These are phyloP conservation scores for Lepidium africanum DNA, from an alignment of 345 rosid species.

Conservation along the genomic window DNA sequence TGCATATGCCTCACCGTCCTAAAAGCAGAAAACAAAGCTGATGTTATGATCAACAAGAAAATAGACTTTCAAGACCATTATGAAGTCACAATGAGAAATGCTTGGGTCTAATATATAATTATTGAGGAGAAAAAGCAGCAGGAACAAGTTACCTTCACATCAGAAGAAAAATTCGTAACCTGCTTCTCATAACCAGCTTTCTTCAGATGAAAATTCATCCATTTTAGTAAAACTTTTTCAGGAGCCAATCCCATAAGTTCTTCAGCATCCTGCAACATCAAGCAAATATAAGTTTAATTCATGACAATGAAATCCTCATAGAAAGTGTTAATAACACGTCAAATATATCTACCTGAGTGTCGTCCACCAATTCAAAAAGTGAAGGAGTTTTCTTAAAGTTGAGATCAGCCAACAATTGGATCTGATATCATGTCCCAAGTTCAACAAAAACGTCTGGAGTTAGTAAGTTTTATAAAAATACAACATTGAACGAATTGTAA, in stretches of 20 bases:
- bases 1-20: constrained; percentile 98
- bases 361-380: constrained; percentile 81
- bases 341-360: constrained; percentile 46
- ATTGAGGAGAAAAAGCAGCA: neutral
- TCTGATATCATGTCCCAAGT: constrained; percentile 40
- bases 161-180: constrained; percentile 92
- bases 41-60: constrained; percentile 14
- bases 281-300: neutral
- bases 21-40: constrained; percentile 15
- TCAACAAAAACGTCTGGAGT: constrained; percentile 17
- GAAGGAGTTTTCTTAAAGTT: constrained; percentile 94
- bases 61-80: neutral
- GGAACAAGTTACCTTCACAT: constrained; percentile 67
- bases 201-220: constrained; percentile 98
- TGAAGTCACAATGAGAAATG: neutral
- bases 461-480: neutral
- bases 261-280: constrained; percentile 71
- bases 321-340: neutral
- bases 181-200: constrained; percentile 84
- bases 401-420: constrained; percentile 90
- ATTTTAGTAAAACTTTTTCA: constrained; percentile 87
- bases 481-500: neutral
- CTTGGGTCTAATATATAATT: neutral
- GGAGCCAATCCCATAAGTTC: constrained; percentile 91
- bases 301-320: neutral